These are phyloP conservation scores for Bruguiera hainesii DNA, from an alignment of 441 rosid species.

Conservation along the genomic window DNA sequence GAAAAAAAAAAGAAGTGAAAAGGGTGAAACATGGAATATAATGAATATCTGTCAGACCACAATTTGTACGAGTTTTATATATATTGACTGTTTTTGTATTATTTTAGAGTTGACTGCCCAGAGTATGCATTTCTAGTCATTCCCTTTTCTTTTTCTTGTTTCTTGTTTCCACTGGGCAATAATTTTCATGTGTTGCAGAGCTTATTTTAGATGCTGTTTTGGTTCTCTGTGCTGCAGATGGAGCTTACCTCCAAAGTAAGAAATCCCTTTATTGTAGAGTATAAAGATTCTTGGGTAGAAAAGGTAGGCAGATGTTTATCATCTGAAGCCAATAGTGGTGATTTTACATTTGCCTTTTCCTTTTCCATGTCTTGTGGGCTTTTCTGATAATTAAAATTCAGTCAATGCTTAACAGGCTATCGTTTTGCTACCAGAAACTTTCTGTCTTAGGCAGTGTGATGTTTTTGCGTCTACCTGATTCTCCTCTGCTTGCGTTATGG, in stretches of 20 bases:
- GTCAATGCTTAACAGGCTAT: background rate
- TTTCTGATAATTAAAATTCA: conserved; percentile 1
- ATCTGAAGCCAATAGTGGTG: too few species aligned
- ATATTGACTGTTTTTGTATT: too few species aligned
- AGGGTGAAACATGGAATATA: too few species aligned
- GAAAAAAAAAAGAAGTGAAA: too few species aligned
- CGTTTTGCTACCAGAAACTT: background rate
- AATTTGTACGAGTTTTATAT: too few species aligned
- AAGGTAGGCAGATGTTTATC: conserved; percentile 37
- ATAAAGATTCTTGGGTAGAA: conserved; percentile 83
- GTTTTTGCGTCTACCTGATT: background rate
- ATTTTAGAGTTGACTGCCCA: background rate
- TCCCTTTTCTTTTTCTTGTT: background rate
- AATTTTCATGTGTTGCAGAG: background rate
- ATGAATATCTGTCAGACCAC: too few species aligned
- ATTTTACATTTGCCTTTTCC: background rate
- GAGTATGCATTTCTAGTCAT: background rate
- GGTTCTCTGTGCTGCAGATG: conserved; percentile 50
- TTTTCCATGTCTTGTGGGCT: background rate
- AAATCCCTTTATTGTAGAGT: conserved; percentile 11
- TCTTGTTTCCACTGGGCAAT: background rate
- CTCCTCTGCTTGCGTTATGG: background rate
- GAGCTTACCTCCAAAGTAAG: conserved; percentile 68
- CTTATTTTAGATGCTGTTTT: conserved; percentile 15
- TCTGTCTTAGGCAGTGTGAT: conserved; percentile 1